phyloP scores from a whole-genome alignment of 768 basidiomycete species.

The Calocybe cyanea region DNA sequence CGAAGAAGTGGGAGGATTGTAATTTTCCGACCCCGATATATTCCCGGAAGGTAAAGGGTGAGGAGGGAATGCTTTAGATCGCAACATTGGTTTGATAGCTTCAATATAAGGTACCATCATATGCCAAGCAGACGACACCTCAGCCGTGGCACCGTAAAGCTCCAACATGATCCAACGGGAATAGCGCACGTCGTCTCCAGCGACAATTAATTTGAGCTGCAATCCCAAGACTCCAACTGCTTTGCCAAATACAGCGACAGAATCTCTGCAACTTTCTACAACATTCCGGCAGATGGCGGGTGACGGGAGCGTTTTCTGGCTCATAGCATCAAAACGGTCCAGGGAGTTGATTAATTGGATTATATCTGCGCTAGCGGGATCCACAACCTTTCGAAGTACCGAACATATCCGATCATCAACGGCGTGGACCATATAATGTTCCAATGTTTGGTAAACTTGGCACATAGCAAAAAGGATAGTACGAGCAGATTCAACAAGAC shows the following conservation, averaged over 20 bases:
- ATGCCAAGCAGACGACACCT: slow-evolving; percentile 85
- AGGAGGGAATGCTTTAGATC: slow-evolving; percentile 23
- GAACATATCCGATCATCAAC: slow-evolving; percentile 80
- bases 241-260: slow-evolving; percentile 79
- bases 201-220: slow-evolving; percentile 75
- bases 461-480: slow-evolving; percentile 90
- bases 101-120: slow-evolving; percentile 68
- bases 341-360: slow-evolving; percentile 80
- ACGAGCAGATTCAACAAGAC: slow-evolving; percentile 82
- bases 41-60: slow-evolving; percentile 17
- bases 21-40: background rate
- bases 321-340: slow-evolving; percentile 85
- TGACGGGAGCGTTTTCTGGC: slow-evolving; percentile 65
- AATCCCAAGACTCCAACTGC: slow-evolving; percentile 79
- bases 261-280: slow-evolving; percentile 81
- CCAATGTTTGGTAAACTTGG: slow-evolving; percentile 85
- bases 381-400: slow-evolving; percentile 78
- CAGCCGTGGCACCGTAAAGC: slow-evolving; percentile 85
- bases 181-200: slow-evolving; percentile 80
- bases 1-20: slow-evolving; percentile 1
- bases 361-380: slow-evolving; percentile 81
- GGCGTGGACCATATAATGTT: slow-evolving; percentile 82
- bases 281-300: slow-evolving; percentile 71
- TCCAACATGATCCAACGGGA: slow-evolving; percentile 82
- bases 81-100: slow-evolving; percentile 61